These are phyloP conservation scores for Lagenidium giganteum DNA, from an alignment of 352 stramenopile species.

Conservation along the genomic window DNA sequence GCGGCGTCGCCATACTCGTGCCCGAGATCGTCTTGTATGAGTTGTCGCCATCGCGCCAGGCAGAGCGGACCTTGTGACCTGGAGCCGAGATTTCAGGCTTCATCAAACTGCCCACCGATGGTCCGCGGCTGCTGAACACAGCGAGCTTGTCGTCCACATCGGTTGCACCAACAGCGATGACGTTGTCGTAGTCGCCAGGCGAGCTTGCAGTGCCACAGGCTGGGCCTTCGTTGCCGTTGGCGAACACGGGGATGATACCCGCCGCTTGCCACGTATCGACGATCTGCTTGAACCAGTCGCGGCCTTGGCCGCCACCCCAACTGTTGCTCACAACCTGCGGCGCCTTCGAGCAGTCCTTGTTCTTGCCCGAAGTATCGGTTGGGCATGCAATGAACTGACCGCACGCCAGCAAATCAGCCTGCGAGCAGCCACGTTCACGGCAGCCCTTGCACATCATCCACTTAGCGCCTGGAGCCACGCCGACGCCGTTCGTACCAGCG, in stretches of 20 bases:
- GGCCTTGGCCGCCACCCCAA: conserved; percentile 14
- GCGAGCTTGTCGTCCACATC: conserved; percentile 12
- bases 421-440: background rate
- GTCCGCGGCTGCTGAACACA: conserved; percentile 22
- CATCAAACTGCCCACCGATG: conserved; percentile 7
- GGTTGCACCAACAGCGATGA: conserved; percentile 31
- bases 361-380: conserved; percentile 8
- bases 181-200: conserved; percentile 22
- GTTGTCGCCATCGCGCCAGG: conserved; percentile 2
- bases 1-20: conserved; percentile 20
- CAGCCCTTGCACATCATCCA: conserved; percentile 10
- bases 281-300: conserved; percentile 4
- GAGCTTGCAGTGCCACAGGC: conserved; percentile 17
- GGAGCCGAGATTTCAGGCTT: conserved; percentile 26
- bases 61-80: conserved; percentile 8
- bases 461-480: conserved; percentile 3
- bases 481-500: conserved; percentile 4
- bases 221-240: conserved; percentile 19
- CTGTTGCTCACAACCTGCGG: conserved; percentile 22
- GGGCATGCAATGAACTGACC: conserved; percentile 13
- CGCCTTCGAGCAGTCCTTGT: conserved; percentile 18
- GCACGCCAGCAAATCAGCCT: conserved; percentile 11
- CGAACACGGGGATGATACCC: conserved; percentile 22
- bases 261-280: conserved; percentile 15
- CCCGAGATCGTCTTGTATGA: conserved; percentile 9